Base-by-base conservation (phyloP, 2,329 filamentous ascomycete genomes). In the Stagonosporopsis tanaceti region DNA sequence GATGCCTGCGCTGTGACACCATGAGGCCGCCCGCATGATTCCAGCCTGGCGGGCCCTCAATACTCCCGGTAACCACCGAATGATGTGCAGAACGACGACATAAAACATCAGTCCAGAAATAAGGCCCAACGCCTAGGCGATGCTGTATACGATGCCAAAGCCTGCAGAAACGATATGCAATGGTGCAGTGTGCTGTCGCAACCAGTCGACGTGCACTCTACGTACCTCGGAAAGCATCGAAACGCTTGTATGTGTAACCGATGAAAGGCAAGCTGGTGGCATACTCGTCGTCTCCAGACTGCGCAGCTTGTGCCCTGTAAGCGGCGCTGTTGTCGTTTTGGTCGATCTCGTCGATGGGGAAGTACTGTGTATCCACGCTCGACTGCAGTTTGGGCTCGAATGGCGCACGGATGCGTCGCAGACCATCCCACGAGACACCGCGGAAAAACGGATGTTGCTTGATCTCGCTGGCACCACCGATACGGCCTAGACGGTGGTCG, bases 301-400 rank as follows among this genome's bases (percentile, higher is more conserved):
- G 84, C 59, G 89, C 88, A 47, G 91, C 92, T 77, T 96, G 91
- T 20, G 91, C 91, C 75, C 92, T 91, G 71, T 97, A 85, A 64
- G 91, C 85, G 24, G 93, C 95, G 53, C 91, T 92, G 63, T 93
- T 97, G 77, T 97, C 93, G 53, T 93, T 94, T 81, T 98, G 94
- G 69, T 96, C 93, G 73, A 99, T 97, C 78, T 99, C 95, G 74
- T 99, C 95, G 50, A 93, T 97, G 9, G 95, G 95, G 87, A 99
- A 99, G 83, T 99, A 98, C 44, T 93, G 94, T 20, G 95, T 97
- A 75, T 99, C 95, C 70, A 97, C 90, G 77, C 95, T 95, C 62
- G 92, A 96, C 59, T 91, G 90, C 63, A 99, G 83, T 72, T 93
- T 92, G 2, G 95, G 95, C 80, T 98, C 94, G 75, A 99, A 99